Percentiles rank a stretch among this genome's conserved stretches.
These are phyloP conservation scores for Euphorbia schlechtendalii DNA, from an alignment of 441 rosid genomes.

Conservation along the genomic window DNA sequence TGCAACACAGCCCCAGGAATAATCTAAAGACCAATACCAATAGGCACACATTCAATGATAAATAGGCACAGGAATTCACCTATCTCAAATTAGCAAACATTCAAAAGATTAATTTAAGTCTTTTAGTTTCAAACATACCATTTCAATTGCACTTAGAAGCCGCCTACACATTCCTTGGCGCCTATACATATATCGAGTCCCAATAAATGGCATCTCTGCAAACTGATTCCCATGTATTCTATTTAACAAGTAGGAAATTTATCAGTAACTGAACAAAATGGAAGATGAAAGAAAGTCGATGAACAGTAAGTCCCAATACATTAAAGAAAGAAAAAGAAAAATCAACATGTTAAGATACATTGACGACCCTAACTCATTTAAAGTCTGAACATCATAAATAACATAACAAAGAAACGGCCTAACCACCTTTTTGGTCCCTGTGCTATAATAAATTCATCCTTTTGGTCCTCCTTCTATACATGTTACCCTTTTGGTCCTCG, in stretches of 20 bases:
- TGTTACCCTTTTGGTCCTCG: too few relatives aligned
- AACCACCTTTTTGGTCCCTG: too few relatives aligned
- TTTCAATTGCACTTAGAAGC: conserved; percentile 71
- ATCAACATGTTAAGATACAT: not conserved
- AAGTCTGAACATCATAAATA: not conserved
- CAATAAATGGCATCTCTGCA: conserved; percentile 99
- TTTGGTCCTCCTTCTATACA: too few relatives aligned
- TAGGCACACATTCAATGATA: not conserved
- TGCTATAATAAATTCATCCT: too few relatives aligned
- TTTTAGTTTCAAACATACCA: conserved; percentile 36
- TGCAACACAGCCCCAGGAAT: not conserved
- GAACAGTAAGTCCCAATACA: not conserved
- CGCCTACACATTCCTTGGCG: conserved; percentile 96
- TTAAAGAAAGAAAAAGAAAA: not conserved
- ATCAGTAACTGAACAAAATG: not conserved
- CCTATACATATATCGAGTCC: conserved; percentile 75
- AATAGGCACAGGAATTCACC: not conserved
- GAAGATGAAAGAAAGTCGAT: not conserved
- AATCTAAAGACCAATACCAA: not conserved
- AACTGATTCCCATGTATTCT: conserved; percentile 82
- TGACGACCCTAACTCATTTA: not conserved
- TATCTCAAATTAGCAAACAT: conserved; percentile 3
- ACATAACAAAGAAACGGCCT: too few relatives aligned
- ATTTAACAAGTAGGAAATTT: conserved; percentile 15
- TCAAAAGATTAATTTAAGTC: not conserved